A percentile compares a stretch with the other conserved stretches of the same genome.
These are phyloP conservation scores for Saccharomyces kudriavzevii DNA, from an alignment of 805 yeast species.

Conservation along the genomic window DNA sequence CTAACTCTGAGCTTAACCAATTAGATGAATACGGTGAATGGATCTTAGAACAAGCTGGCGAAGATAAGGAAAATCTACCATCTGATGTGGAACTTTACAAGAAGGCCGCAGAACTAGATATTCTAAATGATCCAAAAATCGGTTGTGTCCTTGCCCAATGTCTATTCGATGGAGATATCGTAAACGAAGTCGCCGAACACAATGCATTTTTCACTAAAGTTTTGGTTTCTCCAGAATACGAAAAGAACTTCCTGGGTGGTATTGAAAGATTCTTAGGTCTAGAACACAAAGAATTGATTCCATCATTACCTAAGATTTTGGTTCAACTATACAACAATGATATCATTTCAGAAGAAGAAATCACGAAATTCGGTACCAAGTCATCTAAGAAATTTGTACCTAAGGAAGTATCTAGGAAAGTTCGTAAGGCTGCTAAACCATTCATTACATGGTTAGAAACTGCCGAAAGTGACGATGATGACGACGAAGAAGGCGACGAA, in stretches of 20 bases:
- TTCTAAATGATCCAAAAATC: slow-evolving; percentile 63
- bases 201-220: slow-evolving; percentile 77
- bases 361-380: slow-evolving; percentile 78
- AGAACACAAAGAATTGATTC: slow-evolving; percentile 64
- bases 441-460: slow-evolving; percentile 90
- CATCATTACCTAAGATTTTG: slow-evolving; percentile 71
- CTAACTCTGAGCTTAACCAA: slow-evolving; percentile 39
- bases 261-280: slow-evolving; percentile 87
- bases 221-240: slow-evolving; percentile 52
- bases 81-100: slow-evolving; percentile 87
- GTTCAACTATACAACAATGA: slow-evolving; percentile 78
- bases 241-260: slow-evolving; percentile 90
- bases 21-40: slow-evolving; percentile 85
- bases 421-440: slow-evolving; percentile 92
- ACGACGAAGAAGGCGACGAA: slow-evolving; percentile 41
- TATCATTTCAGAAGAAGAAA: slow-evolving; percentile 72
- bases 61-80: slow-evolving; percentile 55
- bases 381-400: slow-evolving; percentile 88
- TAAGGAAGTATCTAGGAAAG: slow-evolving; percentile 85
- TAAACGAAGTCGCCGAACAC: slow-evolving; percentile 65
- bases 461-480: slow-evolving; percentile 78
- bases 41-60: slow-evolving; percentile 47
- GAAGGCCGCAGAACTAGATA: slow-evolving; percentile 72
- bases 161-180: slow-evolving; percentile 70
- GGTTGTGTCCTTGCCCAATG: slow-evolving; percentile 90